Percentiles rank a stretch among this genome's conserved stretches.
Evolutionary conservation across 129 eudicot species (phyloP).

Genomic region (Artemisia tridentata): DNA sequence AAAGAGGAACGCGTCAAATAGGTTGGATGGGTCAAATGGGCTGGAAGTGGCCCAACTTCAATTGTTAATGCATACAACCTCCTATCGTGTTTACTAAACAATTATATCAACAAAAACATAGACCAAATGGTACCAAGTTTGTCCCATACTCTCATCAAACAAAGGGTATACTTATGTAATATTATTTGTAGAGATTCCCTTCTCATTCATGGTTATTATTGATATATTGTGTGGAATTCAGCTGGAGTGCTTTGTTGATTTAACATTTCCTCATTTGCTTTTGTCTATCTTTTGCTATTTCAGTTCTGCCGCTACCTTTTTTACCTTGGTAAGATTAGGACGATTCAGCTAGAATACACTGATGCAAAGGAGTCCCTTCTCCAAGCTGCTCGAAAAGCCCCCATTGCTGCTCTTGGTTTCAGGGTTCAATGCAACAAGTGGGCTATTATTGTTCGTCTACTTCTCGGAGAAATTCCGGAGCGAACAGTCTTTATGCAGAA

Average conservation of each 20-base stretch:
- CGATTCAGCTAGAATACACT: conserved; percentile 94
- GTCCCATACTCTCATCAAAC: no score
- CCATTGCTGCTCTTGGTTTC: conserved; percentile 91
- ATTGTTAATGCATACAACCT: no score
- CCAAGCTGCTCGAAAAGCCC: conserved; percentile 98
- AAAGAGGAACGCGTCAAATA: no score
- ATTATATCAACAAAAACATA: no score
- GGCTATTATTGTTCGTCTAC: conserved; percentile 92
- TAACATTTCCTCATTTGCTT: neutral
- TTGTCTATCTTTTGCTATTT: conserved; percentile 12
- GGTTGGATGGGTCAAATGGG: no score
- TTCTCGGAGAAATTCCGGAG: conserved; percentile 95
- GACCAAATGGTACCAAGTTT: no score
- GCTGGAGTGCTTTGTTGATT: neutral
- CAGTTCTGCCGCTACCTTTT: conserved; percentile 93
- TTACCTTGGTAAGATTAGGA: conserved; percentile 93
- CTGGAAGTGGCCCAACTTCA: no score
- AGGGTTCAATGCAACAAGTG: conserved; percentile 93
- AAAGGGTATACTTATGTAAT: neutral
- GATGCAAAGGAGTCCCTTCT: conserved; percentile 97
- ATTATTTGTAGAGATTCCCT: neutral
- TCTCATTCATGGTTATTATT: conserved; percentile 2
- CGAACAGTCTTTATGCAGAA: conserved; percentile 91
- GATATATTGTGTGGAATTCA: neutral
- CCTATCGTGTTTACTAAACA: no score